These are phyloP conservation scores for Hansfordia pulvinata DNA, from an alignment of 2,329 filamentous ascomycete species.

Conservation along the genomic window DNA sequence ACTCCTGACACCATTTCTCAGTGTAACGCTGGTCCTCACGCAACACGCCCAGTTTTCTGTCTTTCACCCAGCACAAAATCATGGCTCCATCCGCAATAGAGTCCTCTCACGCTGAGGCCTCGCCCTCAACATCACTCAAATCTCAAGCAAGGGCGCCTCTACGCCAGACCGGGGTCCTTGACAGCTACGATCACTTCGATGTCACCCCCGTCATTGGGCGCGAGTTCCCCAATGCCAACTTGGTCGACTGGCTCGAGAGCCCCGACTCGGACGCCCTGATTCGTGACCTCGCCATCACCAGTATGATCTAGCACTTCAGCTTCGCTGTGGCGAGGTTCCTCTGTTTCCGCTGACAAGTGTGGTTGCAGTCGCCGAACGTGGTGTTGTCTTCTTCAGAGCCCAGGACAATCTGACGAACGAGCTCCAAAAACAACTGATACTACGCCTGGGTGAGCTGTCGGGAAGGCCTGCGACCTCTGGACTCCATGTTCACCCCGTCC, in stretches of 20 bases:
- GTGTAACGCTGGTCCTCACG: too few relatives aligned
- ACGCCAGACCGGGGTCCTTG: too few relatives aligned
- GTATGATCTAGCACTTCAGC: conserved; percentile 18
- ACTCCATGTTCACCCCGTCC: conserved; percentile 46
- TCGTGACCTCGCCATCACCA: conserved; percentile 46
- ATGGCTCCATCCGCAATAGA: too few relatives aligned
- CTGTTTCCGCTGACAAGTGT: conserved; percentile 1
- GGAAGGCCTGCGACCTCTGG: conserved; percentile 43
- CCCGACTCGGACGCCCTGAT: conserved; percentile 40
- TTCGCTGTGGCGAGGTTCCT: not conserved
- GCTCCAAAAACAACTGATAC: conserved; percentile 44
- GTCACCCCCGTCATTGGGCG: conserved; percentile 40
- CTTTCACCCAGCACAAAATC: too few relatives aligned
- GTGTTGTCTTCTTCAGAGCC: conserved; percentile 51
- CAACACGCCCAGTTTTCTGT: too few relatives aligned
- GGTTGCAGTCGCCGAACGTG: conserved; percentile 40
- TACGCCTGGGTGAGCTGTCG: conserved; percentile 42
- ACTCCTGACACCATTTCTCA: too few relatives aligned
- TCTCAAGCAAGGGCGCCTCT: too few relatives aligned
- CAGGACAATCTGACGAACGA: conserved; percentile 44
- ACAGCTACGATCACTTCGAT: too few relatives aligned
- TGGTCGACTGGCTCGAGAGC: conserved; percentile 39
- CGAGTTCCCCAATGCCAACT: conserved; percentile 34
- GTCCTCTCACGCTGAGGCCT: too few relatives aligned
- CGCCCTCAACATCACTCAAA: too few relatives aligned